Evolutionary conservation across 2,329 filamentous ascomycete species (phyloP).

Genomic region (Cladophialophora exuberans): DNA sequence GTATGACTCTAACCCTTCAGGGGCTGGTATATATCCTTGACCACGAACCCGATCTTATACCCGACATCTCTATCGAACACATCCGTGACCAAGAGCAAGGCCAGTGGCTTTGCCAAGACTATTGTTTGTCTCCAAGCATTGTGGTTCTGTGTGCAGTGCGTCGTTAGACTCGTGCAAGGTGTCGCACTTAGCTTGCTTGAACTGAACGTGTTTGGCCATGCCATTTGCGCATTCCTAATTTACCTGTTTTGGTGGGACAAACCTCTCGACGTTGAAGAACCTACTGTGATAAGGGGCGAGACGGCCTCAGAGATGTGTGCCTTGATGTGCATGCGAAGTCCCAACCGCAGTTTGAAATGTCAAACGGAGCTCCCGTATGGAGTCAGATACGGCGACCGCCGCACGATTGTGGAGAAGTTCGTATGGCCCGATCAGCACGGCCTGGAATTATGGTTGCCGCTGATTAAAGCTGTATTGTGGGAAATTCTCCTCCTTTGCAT

Average conservation of each 20-base stretch:
- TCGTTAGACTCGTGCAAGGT: conserved; percentile 37
- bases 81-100: conserved; percentile 46
- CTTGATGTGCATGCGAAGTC: not conserved
- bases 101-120: conserved; percentile 40
- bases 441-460: not conserved
- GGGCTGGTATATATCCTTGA: conserved; percentile 13
- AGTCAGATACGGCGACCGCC: not conserved
- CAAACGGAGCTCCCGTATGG: not conserved
- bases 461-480: not conserved
- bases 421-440: not conserved
- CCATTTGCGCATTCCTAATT: conserved; percentile 40
- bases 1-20: conserved; percentile 5
- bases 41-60: conserved; percentile 7
- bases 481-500: no score
- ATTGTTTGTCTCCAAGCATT: conserved; percentile 44
- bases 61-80: conserved; percentile 24
- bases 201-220: conserved; percentile 41
- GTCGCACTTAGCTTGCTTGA: conserved; percentile 40
- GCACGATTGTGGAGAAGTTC: not conserved
- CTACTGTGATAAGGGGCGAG: not conserved
- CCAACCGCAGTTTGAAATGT: not conserved
- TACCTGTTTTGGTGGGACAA: conserved; percentile 38
- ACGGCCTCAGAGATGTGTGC: conserved; percentile 1
- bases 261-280: conserved; percentile 35
- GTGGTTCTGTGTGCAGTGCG: conserved; percentile 45